phyloP scores from a whole-genome alignment of 805 yeast species.

The Lipomyces sp. region DNA sequence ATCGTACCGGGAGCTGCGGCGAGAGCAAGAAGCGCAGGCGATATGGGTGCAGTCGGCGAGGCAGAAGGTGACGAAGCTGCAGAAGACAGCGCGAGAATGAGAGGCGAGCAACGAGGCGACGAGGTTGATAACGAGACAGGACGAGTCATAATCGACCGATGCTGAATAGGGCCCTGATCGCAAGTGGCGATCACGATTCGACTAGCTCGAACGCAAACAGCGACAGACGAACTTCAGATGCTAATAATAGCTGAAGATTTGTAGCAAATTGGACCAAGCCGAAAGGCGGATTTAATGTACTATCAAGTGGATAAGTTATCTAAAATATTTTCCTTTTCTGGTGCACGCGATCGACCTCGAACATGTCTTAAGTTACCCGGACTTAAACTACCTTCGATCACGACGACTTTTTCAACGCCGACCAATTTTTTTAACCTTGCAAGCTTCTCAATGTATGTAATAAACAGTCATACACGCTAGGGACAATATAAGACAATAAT shows the following conservation, averaged over 20 bases:
- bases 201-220: background rate
- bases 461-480: too few species aligned
- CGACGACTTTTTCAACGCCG: too few species aligned
- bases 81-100: constrained; percentile 12
- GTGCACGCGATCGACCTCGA: too few species aligned
- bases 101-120: constrained; percentile 28
- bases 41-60: background rate
- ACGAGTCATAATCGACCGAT: background rate
- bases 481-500: too few species aligned
- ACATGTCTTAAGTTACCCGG: too few species aligned
- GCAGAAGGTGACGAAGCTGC: constrained; percentile 9
- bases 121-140: constrained; percentile 17
- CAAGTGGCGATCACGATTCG: background rate
- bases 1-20: constrained; percentile 8
- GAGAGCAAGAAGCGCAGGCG: constrained; percentile 11
- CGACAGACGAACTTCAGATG: background rate
- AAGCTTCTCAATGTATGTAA: too few species aligned
- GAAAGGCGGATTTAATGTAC: too few species aligned
- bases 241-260: background rate
- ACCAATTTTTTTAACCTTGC: too few species aligned
- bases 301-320: too few species aligned
- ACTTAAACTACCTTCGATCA: too few species aligned
- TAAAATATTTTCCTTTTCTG: too few species aligned
- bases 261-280: background rate
- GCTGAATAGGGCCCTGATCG: background rate